phyloP scores from a whole-genome alignment of 2,329 filamentous ascomycete genomes.

The Leptographium lundbergii region DNA sequence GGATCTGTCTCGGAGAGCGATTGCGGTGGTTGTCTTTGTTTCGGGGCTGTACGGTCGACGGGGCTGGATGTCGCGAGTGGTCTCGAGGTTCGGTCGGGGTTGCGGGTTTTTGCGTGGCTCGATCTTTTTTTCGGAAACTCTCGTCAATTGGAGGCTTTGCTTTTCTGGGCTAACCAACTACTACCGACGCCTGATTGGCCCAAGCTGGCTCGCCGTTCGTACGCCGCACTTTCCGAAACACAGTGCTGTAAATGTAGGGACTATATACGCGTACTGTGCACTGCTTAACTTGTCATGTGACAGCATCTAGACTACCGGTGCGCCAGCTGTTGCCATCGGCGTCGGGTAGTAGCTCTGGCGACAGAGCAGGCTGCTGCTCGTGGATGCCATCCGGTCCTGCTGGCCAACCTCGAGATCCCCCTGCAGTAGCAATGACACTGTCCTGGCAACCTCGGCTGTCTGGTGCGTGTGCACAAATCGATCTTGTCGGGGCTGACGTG shows the following conservation, averaged over 20 bases:
- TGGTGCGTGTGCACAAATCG: slow-evolving; percentile 34
- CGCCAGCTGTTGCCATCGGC: no score
- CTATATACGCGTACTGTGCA: no score
- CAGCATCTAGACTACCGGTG: no score
- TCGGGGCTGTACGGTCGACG: background rate
- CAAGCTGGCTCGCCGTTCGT: slow-evolving; percentile 13
- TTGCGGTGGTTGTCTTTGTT: background rate
- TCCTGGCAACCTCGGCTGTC: slow-evolving; percentile 46
- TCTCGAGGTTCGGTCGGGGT: background rate
- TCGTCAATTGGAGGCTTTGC: slow-evolving; percentile 13
- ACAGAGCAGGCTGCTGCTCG: no score
- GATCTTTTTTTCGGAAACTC: slow-evolving; percentile 11
- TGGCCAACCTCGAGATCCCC: slow-evolving; percentile 52
- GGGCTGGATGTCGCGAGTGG: background rate
- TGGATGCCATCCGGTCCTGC: background rate
- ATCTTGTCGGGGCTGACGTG: slow-evolving; percentile 34
- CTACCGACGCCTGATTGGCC: slow-evolving; percentile 21
- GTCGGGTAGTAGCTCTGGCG: no score
- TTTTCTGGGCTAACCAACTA: slow-evolving; percentile 10
- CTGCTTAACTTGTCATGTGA: no score
- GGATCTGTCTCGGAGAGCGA: slow-evolving; percentile 5
- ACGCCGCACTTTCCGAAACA: background rate
- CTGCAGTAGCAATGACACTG: slow-evolving; percentile 57
- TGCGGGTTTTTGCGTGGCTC: slow-evolving; percentile 13
- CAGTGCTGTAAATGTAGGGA: no score